Evolutionary conservation across 2,329 filamentous ascomycete genomes (phyloP).

Genomic region (Aureobasidium sp.): DNA sequence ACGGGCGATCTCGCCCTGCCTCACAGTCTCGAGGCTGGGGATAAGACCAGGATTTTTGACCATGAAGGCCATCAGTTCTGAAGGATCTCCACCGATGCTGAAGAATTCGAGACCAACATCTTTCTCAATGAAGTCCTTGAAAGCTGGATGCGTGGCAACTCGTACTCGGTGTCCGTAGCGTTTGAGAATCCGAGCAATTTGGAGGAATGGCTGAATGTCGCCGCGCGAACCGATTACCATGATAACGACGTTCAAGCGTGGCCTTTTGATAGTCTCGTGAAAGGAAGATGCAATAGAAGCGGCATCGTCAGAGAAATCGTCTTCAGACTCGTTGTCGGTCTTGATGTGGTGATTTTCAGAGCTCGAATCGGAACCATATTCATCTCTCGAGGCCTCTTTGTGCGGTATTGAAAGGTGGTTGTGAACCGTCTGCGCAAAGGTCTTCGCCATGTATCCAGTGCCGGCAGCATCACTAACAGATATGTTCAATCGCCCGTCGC

Average conservation of each 20-base stretch:
- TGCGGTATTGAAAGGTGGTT: conserved; percentile 43
- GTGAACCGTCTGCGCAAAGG: conserved; percentile 57
- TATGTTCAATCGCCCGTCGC: conserved; percentile 64
- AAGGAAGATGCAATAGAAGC: conserved; percentile 23
- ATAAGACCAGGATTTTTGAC: conserved; percentile 76
- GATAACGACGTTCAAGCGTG: conserved; percentile 67
- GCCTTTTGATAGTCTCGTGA: conserved; percentile 25
- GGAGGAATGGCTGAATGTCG: conserved; percentile 74
- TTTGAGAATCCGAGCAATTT: conserved; percentile 64
- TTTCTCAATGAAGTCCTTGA: conserved; percentile 66
- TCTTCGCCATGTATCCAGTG: conserved; percentile 66
- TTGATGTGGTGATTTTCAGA: conserved; percentile 15
- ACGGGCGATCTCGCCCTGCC: conserved; percentile 63
- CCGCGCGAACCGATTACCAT: conserved; percentile 77
- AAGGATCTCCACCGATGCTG: conserved; percentile 69
- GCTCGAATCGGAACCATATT: neutral
- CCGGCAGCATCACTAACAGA: conserved; percentile 64
- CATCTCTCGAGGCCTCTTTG: conserved; percentile 22
- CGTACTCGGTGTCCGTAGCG: conserved; percentile 69
- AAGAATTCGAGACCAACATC: conserved; percentile 73
- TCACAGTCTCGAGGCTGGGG: conserved; percentile 64
- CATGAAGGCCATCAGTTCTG: conserved; percentile 83
- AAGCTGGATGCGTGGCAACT: conserved; percentile 71
- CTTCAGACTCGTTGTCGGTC: conserved; percentile 12
- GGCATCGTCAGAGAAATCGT: conserved; percentile 11